Conservation (phyloP, 2,329 filamentous ascomycete species). For the Ploettnerulaceae sp. region DNA sequence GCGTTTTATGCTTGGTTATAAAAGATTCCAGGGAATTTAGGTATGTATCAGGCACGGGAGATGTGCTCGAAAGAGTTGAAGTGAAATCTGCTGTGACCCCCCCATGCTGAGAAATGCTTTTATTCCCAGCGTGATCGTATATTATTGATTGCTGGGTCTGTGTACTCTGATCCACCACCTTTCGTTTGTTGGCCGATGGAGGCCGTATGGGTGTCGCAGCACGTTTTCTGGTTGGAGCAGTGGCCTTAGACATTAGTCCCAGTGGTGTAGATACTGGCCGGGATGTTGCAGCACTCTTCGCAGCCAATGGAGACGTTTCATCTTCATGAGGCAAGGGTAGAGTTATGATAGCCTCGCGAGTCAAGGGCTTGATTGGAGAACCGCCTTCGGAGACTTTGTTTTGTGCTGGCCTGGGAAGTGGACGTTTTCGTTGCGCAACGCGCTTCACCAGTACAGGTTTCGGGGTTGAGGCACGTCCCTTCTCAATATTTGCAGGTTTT, state of each 20-base stretch:
- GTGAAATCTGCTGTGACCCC: too few species aligned
- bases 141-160: too few species aligned
- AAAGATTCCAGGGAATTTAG: slow-evolving; percentile 23
- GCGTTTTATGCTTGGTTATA: slow-evolving; percentile 23
- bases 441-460: slow-evolving; percentile 18
- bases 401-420: not conserved
- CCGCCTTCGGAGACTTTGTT: not conserved
- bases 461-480: not conserved
- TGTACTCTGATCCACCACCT: slow-evolving; percentile 30
- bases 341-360: slow-evolving; percentile 1
- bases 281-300: slow-evolving; percentile 18
- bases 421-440: slow-evolving; percentile 11
- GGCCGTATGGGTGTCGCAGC: slow-evolving; percentile 2
- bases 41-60: slow-evolving; percentile 20
- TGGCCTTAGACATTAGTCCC: slow-evolving; percentile 23
- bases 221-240: slow-evolving; percentile 18
- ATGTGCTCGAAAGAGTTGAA: too few species aligned
- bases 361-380: not conserved
- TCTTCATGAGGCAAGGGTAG: slow-evolving; percentile 7
- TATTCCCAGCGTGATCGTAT: too few species aligned
- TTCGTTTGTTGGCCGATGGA: slow-evolving; percentile 24
- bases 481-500: not conserved
- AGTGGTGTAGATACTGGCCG: slow-evolving; percentile 14
- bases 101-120: too few species aligned
- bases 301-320: slow-evolving; percentile 18